These are phyloP conservation scores for Auriscalpium vulgare DNA, from an alignment of 768 basidiomycete species.

Conservation along the genomic window DNA sequence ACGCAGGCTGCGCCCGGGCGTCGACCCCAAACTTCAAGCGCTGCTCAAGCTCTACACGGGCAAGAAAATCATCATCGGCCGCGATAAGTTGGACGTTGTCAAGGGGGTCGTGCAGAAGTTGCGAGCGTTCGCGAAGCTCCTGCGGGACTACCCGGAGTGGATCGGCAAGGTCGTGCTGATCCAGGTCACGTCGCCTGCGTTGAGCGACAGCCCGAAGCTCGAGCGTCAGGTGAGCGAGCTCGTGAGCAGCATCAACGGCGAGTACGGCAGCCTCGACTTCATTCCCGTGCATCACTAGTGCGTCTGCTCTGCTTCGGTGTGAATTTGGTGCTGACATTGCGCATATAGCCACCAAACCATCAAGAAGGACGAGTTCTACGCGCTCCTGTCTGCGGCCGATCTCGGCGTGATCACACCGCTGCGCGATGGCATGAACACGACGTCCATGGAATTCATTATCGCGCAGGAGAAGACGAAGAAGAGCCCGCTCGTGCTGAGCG, in stretches of 20 bases:
- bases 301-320: constrained; percentile 23
- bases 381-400: constrained; percentile 86
- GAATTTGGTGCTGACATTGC: neutral
- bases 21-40: constrained; percentile 85
- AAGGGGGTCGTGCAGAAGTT: constrained; percentile 98
- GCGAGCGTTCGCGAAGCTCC: constrained; percentile 89
- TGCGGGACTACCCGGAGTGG: constrained; percentile 94
- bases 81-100: constrained; percentile 97
- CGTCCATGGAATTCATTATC: constrained; percentile 95
- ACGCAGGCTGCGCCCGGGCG: constrained; percentile 60
- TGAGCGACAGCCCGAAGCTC: constrained; percentile 88
- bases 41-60: constrained; percentile 80
- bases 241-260: constrained; percentile 92
- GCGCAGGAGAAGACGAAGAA: constrained; percentile 81
- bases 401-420: constrained; percentile 92
- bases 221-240: constrained; percentile 91
- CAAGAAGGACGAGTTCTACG: constrained; percentile 98
- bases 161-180: constrained; percentile 81
- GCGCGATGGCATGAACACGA: constrained; percentile 99
- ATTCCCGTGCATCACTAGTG: constrained; percentile 98
- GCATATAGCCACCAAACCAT: constrained; percentile 81
- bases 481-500: constrained; percentile 84
- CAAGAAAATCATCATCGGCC: constrained; percentile 97
- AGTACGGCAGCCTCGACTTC: constrained; percentile 90
- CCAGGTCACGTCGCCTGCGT: constrained; percentile 90